Evolutionary conservation across 768 basidiomycete genomes (phyloP), one percentile per base, ranked within the genome.

Genomic region (Nidularia pulvinata): DNA sequence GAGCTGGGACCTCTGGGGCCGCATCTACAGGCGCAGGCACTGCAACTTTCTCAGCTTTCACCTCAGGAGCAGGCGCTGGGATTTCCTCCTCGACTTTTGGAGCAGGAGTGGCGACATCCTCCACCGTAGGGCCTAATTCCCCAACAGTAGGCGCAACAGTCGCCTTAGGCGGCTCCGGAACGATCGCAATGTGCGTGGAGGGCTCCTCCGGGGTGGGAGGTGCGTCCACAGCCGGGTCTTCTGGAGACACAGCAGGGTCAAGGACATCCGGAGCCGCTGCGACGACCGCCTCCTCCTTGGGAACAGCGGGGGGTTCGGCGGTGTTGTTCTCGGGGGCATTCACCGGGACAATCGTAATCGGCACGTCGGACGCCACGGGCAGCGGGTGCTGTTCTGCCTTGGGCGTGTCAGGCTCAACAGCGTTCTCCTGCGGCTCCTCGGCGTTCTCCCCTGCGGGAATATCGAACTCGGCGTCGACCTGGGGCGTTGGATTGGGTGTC

Each of bases 281-380:
- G 11, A 11, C 5, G 39, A 42, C 16, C 11, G 39, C 48, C 25
- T 47, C 16, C 13, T 49, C 33, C 10, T 49, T 30, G 13, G 25
- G 48, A 9, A 49, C 25, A 34, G 42, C n/a, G 14, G 35, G 35
- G n/a, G 30, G 16, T 5, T 19, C 56, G 34, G 59, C 51, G 2
- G 68, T 68, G 57, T 67, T 71, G 57, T 71, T 66, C 61, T 79
- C 74, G 25, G 65, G 58, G 4, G 69, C 73, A 52, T 74, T 76
- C 46, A 77, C 73, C 11, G 77, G 75, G 4, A 76, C 63, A 44
- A 74, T 70, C 55, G 67, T 34, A 11, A 78, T 70, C 39, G 73
- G 71, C 2, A 76, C 62, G 7, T 61, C 57, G 45, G 74, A 67
- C 2, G 72, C 68, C 9, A 69, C 57, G 5, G 58, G 55, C 16